Conservation (phyloP, 2,329 filamentous ascomycete species). For the Talaromyces pinophilus region DNA sequence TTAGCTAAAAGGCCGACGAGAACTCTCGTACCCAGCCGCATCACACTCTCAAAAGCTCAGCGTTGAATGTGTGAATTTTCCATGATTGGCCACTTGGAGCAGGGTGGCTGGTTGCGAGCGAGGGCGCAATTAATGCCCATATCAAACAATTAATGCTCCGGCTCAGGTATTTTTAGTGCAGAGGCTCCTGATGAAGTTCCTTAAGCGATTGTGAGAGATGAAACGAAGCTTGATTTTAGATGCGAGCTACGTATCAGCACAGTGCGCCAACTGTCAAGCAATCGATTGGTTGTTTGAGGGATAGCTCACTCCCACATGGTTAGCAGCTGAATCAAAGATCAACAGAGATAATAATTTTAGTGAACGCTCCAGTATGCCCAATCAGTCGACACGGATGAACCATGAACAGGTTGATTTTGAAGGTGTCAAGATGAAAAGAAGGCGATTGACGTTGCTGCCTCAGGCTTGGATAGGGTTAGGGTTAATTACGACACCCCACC, state of each 20-base stretch:
- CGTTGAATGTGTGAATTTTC: background rate
- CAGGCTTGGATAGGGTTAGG: background rate
- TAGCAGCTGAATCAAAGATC: background rate
- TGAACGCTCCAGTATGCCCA: background rate
- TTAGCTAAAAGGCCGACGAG: background rate
- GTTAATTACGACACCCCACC: background rate
- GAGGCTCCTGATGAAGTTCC: background rate
- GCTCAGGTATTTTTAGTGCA: background rate
- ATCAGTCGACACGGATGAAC: too few relatives aligned
- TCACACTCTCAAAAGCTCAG: background rate
- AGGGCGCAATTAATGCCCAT: background rate
- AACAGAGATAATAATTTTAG: background rate
- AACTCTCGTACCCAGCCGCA: background rate
- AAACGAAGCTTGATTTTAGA: background rate
- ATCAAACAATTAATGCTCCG: background rate
- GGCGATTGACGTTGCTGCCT: background rate
- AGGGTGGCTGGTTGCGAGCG: background rate
- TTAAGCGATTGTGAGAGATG: background rate
- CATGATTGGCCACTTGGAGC: background rate
- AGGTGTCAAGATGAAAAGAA: background rate
- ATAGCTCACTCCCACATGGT: background rate
- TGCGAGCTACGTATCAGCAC: background rate
- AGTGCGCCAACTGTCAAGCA: background rate
- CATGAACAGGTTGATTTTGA: background rate
- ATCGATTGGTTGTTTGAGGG: background rate